Base-by-base conservation (phyloP, 169 alveolate genomes). In the Babesia divergens region DNA sequence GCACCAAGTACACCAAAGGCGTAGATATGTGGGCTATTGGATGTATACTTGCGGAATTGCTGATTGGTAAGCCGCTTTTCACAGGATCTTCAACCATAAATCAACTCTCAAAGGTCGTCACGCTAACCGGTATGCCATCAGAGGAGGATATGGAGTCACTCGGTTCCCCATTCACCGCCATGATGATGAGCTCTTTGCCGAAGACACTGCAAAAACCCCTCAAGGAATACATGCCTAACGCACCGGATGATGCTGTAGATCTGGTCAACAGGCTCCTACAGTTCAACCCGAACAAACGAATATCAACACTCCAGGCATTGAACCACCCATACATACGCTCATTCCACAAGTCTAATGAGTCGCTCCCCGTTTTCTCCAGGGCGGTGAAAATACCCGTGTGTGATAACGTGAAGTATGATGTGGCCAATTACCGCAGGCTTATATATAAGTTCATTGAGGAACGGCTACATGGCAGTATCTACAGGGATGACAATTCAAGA, bases 21-120 rank as follows among this genome's bases (percentile, higher is more conserved):
- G 99, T 96, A 8, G 99, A 98, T 80, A 96, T 97, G 98, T 98
- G 99, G 99, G 94, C 99, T 11, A 90, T 98, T 31, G 99, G 99
- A 16, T 98, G 99, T 74, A 97, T 98, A 52, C 84, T 97, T 68
- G 99, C 98, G 6, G 99, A 97, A 81, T 90, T 97, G 50, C 84
- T 97, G 24, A 69, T 89, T 6, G 99, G 99, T 3, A 95, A 94
- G 40, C 99, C 99, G 7, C 86, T 96, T 55, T 97, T 97, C 77
- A 98, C 99, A 34, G 99, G 99, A 6, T 94, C 98, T 24, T 93
- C 98, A n/a, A 97, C 99, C n/a, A 86, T 96, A 80, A 96, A 96
- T 72, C 99, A 97, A 62, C 91, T 96, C 34, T 97, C 95, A 43
- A 83, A 79, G 59, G 94, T 97, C 28, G 84, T 96, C 64, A 91